Base-by-base conservation (phyloP, 2,329 filamentous ascomycete genomes). In the Lachnellula arida region DNA sequence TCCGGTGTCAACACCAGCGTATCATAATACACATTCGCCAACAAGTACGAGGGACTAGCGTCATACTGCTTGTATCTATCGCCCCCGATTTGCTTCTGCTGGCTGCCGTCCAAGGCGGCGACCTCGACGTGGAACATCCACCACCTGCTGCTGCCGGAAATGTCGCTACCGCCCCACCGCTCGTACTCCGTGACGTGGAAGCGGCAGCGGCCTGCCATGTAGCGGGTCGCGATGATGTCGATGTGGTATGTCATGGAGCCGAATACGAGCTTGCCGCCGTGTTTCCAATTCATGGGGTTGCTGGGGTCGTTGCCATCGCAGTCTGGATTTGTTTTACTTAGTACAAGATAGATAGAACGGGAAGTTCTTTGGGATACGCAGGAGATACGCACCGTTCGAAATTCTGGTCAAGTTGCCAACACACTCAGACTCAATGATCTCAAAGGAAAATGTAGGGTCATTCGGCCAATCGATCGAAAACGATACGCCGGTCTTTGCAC, bases 221-320 rank as follows among this genome's bases (percentile, higher is more conserved):
- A 52, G 6, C 40, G 39, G n/a, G 15, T 32, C 11, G 34, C 23
- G 2, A 15, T 34, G 15, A 42, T 39, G 14, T 17, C 32, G 14
- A 52, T 22, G 7, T 52, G 50, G 11, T 52, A 52, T n/a, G 25
- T 46, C 11, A 37, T 37, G 3, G 22, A 19, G 2, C 50, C 50
- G 5, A 14, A 17, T 2, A n/a, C 25, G 3, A 35, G 25, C 1
- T 17, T 35, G n/a, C 50, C 50, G 28, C 50, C 50, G 17, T 52
- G 50, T 52, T 52, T 52, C 50, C 50, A 52, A 11, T 52, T 46
- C 25, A 46, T 35, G 4, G 50, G 39, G 25, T 52, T 52, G 3
- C 9, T 22, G 44, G 44, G 44, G n/a, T 52, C 23, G 4, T 44
- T 44, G 17, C 40, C 40, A n/a, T 44, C 50, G 40, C 50, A 46